phyloP scores from a whole-genome alignment of 164 flowering plant species.

The Umbilicus rupestris region DNA sequence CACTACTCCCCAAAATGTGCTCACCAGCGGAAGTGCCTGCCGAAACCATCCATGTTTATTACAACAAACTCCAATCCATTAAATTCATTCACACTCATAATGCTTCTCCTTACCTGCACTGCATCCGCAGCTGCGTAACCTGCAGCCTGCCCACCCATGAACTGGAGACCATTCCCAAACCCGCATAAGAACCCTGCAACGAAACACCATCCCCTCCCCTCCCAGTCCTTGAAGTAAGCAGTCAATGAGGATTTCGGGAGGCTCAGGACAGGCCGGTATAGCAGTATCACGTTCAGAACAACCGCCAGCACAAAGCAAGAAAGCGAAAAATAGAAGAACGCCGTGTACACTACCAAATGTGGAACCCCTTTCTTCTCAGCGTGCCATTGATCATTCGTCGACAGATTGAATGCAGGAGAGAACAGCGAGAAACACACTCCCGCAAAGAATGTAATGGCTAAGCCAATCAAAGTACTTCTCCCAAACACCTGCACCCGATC shows the following conservation, averaged over 20 bases:
- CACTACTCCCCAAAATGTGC: slow-evolving; percentile 80
- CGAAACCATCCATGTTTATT: not conserved
- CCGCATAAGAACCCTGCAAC: slow-evolving; percentile 73
- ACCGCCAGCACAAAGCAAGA: slow-evolving; percentile 60
- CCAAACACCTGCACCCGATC: slow-evolving; percentile 35
- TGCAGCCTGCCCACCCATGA: slow-evolving; percentile 87
- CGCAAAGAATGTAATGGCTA: slow-evolving; percentile 54
- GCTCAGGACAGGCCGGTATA: slow-evolving; percentile 51
- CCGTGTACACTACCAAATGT: slow-evolving; percentile 9
- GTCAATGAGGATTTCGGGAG: slow-evolving; percentile 48
- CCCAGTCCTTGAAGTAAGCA: slow-evolving; percentile 61
- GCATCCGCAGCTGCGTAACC: slow-evolving; percentile 86
- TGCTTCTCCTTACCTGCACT: slow-evolving; percentile 46
- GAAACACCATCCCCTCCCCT: slow-evolving; percentile 77
- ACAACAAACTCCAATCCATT: not conserved
- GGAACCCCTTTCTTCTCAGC: slow-evolving; percentile 33
- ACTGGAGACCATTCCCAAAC: slow-evolving; percentile 77
- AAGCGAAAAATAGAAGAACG: slow-evolving; percentile 49
- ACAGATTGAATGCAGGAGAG: slow-evolving; percentile 74
- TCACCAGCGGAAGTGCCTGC: slow-evolving; percentile 94
- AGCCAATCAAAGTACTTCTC: slow-evolving; percentile 45
- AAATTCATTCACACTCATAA: too few species aligned
- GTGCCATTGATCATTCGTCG: slow-evolving; percentile 80
- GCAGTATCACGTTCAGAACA: slow-evolving; percentile 51
- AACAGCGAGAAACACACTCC: slow-evolving; percentile 72